Base-by-base conservation (phyloP, 352 stramenopile genomes). In the Pythium grandisporangium region DNA sequence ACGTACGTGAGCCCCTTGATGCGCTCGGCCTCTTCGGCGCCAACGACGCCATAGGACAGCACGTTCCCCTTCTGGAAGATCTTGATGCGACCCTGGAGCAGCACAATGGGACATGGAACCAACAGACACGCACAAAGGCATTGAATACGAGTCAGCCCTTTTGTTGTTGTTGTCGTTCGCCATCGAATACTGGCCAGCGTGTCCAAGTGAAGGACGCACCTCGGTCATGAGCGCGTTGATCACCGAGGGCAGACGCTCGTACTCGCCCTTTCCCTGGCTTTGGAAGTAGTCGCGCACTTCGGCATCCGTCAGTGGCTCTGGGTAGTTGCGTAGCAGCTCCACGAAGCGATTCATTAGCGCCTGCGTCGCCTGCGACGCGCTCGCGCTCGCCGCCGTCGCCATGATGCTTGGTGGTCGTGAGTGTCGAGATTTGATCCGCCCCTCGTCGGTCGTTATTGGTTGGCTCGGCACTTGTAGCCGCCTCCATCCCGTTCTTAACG, bases 21-120 rank as follows among this genome's bases (percentile, higher is more conserved):
- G 40, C 78, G 77, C 60, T 93, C 78, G 13, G 78, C 78, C 57
- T 93, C 81, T 51, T 93, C 81, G 3, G 78, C 74, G 27, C 73
- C 67, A 27, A 93, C 76, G 17, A 92, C 60, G 16, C 76, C 77
- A 36, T 93, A 93, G 33, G 80, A 89, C 20, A 93, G 59, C 57
- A 84, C 76, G 48, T 57, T 89, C 25, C 78, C 76, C 56, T 90
- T 89, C 58, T 90, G 79, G 47, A 84, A 92, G 58, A 93, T 90
- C 62, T 91, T 91, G 61, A 93, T 90, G 42, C 84, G 84, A 30
- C 74, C 72, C 65, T 80, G 45, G 32, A 45, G 8, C 13, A 20
- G 17, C 37, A 34, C 29, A n/a, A 6, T 29, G 6, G 17, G 6
- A 4, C 1, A 25, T 26, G 40, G 3, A 42, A n/a, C 23, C 8